These are phyloP conservation scores for Termitomyces heimii DNA, from an alignment of 768 basidiomycete species.

Conservation along the genomic window DNA sequence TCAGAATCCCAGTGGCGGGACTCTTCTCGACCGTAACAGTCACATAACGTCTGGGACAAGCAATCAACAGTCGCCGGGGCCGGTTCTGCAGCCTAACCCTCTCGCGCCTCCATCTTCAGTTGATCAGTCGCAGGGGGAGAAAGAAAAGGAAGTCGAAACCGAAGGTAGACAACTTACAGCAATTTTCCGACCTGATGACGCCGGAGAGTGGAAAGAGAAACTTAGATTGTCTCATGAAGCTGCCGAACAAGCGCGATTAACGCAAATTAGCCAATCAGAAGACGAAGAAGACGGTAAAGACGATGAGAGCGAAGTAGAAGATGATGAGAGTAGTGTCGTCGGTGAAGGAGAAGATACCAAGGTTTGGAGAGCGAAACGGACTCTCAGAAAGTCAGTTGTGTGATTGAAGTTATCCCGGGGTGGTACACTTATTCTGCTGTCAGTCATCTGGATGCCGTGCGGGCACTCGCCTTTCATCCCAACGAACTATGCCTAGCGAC, in stretches of 20 bases:
- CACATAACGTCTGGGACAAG: slow-evolving; percentile 37
- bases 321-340: slow-evolving; percentile 64
- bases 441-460: slow-evolving; percentile 92
- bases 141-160: slow-evolving; percentile 40
- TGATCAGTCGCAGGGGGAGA: slow-evolving; percentile 23
- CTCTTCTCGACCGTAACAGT: slow-evolving; percentile 48
- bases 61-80: slow-evolving; percentile 21
- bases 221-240: slow-evolving; percentile 61
- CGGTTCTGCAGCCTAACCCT: slow-evolving; percentile 24
- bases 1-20: slow-evolving; percentile 37
- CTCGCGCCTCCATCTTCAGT: slow-evolving; percentile 25
- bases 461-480: slow-evolving; percentile 87
- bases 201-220: slow-evolving; percentile 83
- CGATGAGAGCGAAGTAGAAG: slow-evolving; percentile 64
- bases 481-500: slow-evolving; percentile 83
- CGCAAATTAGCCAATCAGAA: slow-evolving; percentile 25
- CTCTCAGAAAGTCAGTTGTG: slow-evolving; percentile 76
- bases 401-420: slow-evolving; percentile 13
- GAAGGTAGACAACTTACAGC: slow-evolving; percentile 61
- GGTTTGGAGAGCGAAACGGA: slow-evolving; percentile 82
- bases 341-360: slow-evolving; percentile 66
- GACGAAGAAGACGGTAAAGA: slow-evolving; percentile 24
- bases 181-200: slow-evolving; percentile 84
- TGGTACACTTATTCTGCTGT: slow-evolving; percentile 13
- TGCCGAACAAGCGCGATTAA: slow-evolving; percentile 43